Conservation (phyloP, 129 eudicot genomes). For the Helianthus annuus region HanXRQr2.0-SUNRISE NC_035437.2:38928766-38929265, state of each 20-base stretch:
- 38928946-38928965: slow-evolving; percentile 45
- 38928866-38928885: slow-evolving; percentile 88
- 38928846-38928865: slow-evolving; percentile 64
- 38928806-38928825: slow-evolving; percentile 66
- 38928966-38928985: slow-evolving; percentile 53
- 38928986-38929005: slow-evolving; percentile 22
- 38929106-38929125: slow-evolving; percentile 55
- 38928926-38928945: slow-evolving; percentile 1
- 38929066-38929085: slow-evolving; percentile 53
- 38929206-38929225: slow-evolving; percentile 67
- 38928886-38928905: slow-evolving; percentile 88
- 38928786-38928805: slow-evolving; percentile 75
- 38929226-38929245: slow-evolving; percentile 61
- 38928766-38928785: slow-evolving; percentile 73
- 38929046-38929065: slow-evolving; percentile 53
- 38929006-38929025: slow-evolving; percentile 13
- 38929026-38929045: slow-evolving; percentile 21
- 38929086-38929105: slow-evolving; percentile 63
- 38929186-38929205: slow-evolving; percentile 37
- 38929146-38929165: slow-evolving; percentile 41
- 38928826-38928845: slow-evolving; percentile 58
- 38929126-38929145: slow-evolving; percentile 40
- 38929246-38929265: slow-evolving; percentile 52
- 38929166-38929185: slow-evolving; percentile 50
- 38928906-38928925: slow-evolving; percentile 70